phyloP scores from a whole-genome alignment of 2,329 filamentous ascomycete species.

The Arthrobotrys pseudoclavata region DNA sequence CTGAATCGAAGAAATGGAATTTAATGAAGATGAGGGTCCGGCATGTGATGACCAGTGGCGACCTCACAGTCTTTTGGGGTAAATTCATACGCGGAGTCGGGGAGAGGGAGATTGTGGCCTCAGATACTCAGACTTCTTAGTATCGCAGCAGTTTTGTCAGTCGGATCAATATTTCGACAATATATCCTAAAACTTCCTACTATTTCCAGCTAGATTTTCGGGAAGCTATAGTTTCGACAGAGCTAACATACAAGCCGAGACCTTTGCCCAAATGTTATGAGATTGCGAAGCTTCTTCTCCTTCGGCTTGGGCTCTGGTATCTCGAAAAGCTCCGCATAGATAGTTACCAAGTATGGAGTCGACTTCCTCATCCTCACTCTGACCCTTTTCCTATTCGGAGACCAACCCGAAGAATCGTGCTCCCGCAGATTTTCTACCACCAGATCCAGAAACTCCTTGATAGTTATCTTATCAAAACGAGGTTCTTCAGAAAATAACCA shows the following conservation, averaged over 20 bases:
- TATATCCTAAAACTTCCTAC: not conserved
- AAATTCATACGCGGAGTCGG: constrained; percentile 7
- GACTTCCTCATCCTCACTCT: not conserved
- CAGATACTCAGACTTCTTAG: not conserved
- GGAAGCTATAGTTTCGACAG: not conserved
- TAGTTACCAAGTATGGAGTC: too few relatives aligned
- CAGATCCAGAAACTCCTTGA: constrained; percentile 21
- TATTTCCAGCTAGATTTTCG: not conserved
- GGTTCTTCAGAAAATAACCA: constrained; percentile 2
- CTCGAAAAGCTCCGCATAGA: constrained; percentile 11
- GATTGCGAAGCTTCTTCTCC: not conserved
- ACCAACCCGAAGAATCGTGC: not conserved
- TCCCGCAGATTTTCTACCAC: constrained; percentile 3
- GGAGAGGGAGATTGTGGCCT: not conserved
- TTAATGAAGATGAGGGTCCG: constrained; percentile 13
- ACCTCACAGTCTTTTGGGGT: constrained; percentile 12
- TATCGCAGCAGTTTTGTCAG: not conserved
- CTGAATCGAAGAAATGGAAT: constrained; percentile 4
- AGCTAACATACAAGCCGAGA: not conserved
- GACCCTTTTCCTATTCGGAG: not conserved
- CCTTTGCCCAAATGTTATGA: not conserved
- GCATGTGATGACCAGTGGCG: not conserved
- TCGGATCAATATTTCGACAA: not conserved
- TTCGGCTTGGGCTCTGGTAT: not conserved
- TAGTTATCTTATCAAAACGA: not conserved